A percentile compares a stretch with the other conserved stretches of the same genome.
Conservation (phyloP, 257 asterid genomes). For the Nicotiana tomentosiformis region DNA sequence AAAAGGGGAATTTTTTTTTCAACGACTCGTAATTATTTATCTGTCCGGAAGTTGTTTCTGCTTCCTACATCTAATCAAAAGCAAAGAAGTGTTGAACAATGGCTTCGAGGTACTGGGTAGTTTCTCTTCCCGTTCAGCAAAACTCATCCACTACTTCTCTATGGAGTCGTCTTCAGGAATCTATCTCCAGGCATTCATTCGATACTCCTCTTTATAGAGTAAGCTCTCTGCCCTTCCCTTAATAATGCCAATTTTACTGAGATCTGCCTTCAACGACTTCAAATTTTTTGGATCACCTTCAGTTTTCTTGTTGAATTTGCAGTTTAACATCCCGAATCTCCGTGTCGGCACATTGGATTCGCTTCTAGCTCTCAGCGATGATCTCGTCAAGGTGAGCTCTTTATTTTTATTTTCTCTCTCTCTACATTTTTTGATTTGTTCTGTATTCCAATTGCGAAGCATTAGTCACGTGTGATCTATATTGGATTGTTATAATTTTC, state of each 20-base stretch:
- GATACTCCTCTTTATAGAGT: conserved; percentile 93
- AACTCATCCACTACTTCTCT: conserved; percentile 52
- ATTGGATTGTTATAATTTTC: background rate
- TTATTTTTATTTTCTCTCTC: background rate
- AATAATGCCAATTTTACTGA: background rate
- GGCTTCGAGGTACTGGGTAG: conserved; percentile 96
- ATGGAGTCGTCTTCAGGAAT: conserved; percentile 89
- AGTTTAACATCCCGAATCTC: conserved; percentile 90
- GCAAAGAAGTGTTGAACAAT: conserved; percentile 20
- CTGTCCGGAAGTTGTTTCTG: background rate
- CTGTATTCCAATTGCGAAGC: conserved; percentile 10
- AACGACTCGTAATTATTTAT: background rate
- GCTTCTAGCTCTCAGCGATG: conserved; percentile 75
- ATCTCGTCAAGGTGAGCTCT: conserved; percentile 57
- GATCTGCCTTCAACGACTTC: conserved; percentile 17
- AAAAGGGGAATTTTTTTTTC: background rate
- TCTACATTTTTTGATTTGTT: background rate
- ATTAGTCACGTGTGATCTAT: background rate
- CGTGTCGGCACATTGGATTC: conserved; percentile 90
- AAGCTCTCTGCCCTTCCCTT: conserved; percentile 8
- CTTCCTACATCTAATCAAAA: background rate
- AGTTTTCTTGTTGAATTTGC: conserved; percentile 16
- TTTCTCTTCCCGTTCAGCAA: conserved; percentile 71
- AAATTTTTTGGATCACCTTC: background rate
- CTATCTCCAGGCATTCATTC: conserved; percentile 80